Evolutionary conservation across 768 basidiomycete genomes (phyloP).

Genomic region (Royoungia palumana): DNA sequence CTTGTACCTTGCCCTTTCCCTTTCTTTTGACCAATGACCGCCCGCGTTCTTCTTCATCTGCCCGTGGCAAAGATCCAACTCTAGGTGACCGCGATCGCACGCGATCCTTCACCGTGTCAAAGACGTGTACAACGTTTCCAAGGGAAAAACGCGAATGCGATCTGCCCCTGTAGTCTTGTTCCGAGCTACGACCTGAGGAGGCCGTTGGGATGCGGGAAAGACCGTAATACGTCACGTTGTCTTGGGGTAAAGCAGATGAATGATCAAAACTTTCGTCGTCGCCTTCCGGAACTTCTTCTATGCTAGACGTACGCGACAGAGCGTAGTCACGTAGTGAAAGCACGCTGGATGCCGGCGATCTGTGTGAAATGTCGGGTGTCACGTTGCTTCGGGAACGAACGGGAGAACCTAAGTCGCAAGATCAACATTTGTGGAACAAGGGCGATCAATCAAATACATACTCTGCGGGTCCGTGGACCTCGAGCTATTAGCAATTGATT

Average conservation of each 20-base stretch:
- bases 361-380: constrained; percentile 1
- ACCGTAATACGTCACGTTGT: constrained; percentile 12
- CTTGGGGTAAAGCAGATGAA: background rate
- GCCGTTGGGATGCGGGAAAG: constrained; percentile 11
- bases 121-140: constrained; percentile 46
- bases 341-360: constrained; percentile 11
- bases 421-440: background rate
- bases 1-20: constrained; percentile 29
- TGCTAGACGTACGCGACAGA: constrained; percentile 40
- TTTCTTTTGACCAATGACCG: constrained; percentile 28
- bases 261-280: constrained; percentile 15
- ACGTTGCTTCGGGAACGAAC: background rate
- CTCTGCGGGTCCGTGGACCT: constrained; percentile 8
- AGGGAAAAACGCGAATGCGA: constrained; percentile 51
- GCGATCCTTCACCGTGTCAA: constrained; percentile 43
- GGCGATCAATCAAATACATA: background rate
- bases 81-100: constrained; percentile 49
- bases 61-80: constrained; percentile 3
- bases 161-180: constrained; percentile 31
- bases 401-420: constrained; percentile 9
- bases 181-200: constrained; percentile 15
- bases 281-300: constrained; percentile 40
- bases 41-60: constrained; percentile 22
- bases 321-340: constrained; percentile 4
- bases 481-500: constrained; percentile 9